Conservation (phyloP, 768 basidiomycete species). For the Daedaleopsis sinensis region DNA sequence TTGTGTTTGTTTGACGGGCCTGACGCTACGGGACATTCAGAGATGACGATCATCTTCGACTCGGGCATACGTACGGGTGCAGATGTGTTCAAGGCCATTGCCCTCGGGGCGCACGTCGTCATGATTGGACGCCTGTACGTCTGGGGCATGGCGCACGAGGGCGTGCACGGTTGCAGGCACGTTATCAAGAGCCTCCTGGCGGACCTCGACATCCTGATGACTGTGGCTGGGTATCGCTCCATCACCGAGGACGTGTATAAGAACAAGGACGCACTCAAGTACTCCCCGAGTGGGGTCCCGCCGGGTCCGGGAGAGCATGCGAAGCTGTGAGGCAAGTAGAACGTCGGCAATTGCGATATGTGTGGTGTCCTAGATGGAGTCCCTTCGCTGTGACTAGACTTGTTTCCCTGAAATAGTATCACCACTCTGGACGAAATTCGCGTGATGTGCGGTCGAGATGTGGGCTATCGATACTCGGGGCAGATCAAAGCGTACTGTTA, state of each 20-base stretch:
- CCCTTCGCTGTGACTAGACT: too few species aligned
- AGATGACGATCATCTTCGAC: conserved; percentile 55
- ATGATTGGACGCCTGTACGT: conserved; percentile 51
- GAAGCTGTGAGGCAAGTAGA: conserved; percentile 26
- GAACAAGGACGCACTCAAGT: conserved; percentile 37
- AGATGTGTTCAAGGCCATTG: conserved; percentile 60
- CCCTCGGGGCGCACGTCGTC: conserved; percentile 56
- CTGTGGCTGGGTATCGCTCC: conserved; percentile 43
- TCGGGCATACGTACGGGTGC: conserved; percentile 55
- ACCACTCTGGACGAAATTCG: too few species aligned
- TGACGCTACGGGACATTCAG: conserved; percentile 22
- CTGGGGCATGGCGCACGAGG: conserved; percentile 56
- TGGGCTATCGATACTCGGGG: too few species aligned
- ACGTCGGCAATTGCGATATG: too few species aligned
- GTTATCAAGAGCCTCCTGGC: conserved; percentile 56
- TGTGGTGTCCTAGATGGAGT: too few species aligned
- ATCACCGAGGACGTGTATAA: conserved; percentile 36
- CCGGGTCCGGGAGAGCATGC: conserved; percentile 36
- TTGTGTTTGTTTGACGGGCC: too few species aligned
- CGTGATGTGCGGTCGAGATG: too few species aligned
- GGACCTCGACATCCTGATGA: conserved; percentile 48
- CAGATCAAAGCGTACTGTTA: too few species aligned
- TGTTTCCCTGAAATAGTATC: too few species aligned
- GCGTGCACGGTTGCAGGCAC: conserved; percentile 53
- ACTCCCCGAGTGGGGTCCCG: conserved; percentile 36